Evolutionary conservation across 768 basidiomycete genomes (phyloP), one percentile per base, ranked within the genome.

Genomic region (Pleurotus tuber-regium): DNA sequence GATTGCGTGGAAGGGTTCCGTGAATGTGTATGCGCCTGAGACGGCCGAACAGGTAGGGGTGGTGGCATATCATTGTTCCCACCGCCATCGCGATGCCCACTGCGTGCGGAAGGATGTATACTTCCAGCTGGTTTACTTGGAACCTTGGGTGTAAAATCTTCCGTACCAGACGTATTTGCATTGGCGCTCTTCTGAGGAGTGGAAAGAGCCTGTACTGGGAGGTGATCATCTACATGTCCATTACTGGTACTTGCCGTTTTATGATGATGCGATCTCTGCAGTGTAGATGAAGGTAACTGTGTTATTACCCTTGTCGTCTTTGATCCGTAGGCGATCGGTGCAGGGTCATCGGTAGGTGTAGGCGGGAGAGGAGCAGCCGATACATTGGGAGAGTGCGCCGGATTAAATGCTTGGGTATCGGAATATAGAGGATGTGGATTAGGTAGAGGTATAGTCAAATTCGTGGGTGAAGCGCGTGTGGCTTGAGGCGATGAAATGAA

Each of bases 121-220:
- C 89, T 91, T 40, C 74, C 78, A 11, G 78, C 70, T 2, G 89
- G 89, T 23, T 86, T 79, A 4, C 77, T 61, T 5, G 89, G 89
- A 18, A 90, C 72, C 30, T 76, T 77, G 0, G 89, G 89, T 0
- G 83, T 77, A 57, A 91, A 92, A 65, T 92, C 89, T 57, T 84
- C 82, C 28, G 28, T 19, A 21, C 19, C 19, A 5, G 46, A 23
- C 7, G 46, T 35, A 18, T 28, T 16, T 35, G 19, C 16, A 26
- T 74, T 71, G 9, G 71, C 62, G n/a, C n/a, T n/a, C 25, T 18
- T 43, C 25, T 66, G 57, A 14, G 64, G 54, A 9, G 54, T 40
- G 9, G 57, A 59, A 8, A 62, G 59, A 19, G 24, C 38, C 11
- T 36, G 31, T 8, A 21, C n/a, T 10, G 23, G 42, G 24, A 38